Conservation (phyloP, 805 yeast genomes). For the Candida piceae region DNA sequence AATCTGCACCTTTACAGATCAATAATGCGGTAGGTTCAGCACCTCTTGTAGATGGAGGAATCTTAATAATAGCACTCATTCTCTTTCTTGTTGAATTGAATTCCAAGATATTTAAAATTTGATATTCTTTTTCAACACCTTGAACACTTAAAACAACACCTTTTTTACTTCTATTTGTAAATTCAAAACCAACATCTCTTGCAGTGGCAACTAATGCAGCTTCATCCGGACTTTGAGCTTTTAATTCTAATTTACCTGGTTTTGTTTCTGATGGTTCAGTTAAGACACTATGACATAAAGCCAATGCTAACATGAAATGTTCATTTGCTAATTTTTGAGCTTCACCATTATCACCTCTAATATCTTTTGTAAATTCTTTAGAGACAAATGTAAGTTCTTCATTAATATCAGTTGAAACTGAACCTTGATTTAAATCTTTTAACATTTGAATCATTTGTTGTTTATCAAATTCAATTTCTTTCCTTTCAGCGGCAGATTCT, state of each 20-base stretch:
- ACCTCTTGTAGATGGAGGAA: constrained; percentile 44
- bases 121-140: constrained; percentile 67
- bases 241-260: constrained; percentile 50
- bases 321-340: constrained; percentile 56
- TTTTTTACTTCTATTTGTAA: constrained; percentile 58
- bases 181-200: constrained; percentile 68
- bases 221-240: constrained; percentile 85
- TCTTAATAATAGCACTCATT: constrained; percentile 76
- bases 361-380: constrained; percentile 57
- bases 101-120: constrained; percentile 64
- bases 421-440: constrained; percentile 30
- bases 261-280: constrained; percentile 60
- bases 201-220: constrained; percentile 83
- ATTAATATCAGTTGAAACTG: constrained; percentile 37
- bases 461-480: constrained; percentile 52
- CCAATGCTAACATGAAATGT: constrained; percentile 71
- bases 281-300: constrained; percentile 75
- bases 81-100: constrained; percentile 83
- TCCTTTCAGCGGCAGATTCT: constrained; percentile 48
- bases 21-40: constrained; percentile 56
- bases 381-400: constrained; percentile 65
- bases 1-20: constrained; percentile 84
- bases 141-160: constrained; percentile 66
- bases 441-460: constrained; percentile 51
- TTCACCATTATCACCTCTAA: constrained; percentile 45